Percentiles rank a stretch among this genome's conserved stretches.
These are phyloP conservation scores for Nitzschia inconspicua DNA, from an alignment of 108 stramenopile species.

Conservation along the genomic window DNA sequence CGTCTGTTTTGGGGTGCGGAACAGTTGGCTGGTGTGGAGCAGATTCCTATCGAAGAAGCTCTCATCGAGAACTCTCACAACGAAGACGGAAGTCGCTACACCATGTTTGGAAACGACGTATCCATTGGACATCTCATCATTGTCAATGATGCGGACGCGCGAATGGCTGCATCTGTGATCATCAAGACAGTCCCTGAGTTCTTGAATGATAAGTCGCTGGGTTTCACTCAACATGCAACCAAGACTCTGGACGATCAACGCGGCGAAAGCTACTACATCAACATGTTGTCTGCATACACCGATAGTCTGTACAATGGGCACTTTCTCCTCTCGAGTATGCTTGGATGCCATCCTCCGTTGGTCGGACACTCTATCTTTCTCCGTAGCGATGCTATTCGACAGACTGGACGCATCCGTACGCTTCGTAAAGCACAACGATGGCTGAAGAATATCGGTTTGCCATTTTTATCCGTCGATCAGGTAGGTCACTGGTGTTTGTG, in stretches of 20 bases:
- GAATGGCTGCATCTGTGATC: conserved; percentile 46
- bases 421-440: conserved; percentile 52
- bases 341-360: conserved; percentile 58
- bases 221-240: conserved; percentile 59
- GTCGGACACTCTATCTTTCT: conserved; percentile 59
- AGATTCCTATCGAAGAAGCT: conserved; percentile 26
- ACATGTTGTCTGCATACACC: conserved; percentile 41
- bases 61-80: conserved; percentile 38
- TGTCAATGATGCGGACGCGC: conserved; percentile 55
- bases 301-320: conserved; percentile 54
- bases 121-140: conserved; percentile 37
- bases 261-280: conserved; percentile 44
- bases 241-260: conserved; percentile 53
- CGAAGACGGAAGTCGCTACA: conserved; percentile 40
- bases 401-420: conserved; percentile 50
- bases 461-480: conserved; percentile 49
- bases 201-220: conserved; percentile 43
- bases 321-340: conserved; percentile 42
- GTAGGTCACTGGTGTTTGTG: conserved; percentile 3
- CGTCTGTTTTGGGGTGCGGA: conserved; percentile 45
- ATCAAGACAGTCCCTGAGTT: conserved; percentile 57
- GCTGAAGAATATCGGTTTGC: conserved; percentile 49
- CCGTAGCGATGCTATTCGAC: conserved; percentile 46
- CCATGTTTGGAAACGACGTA: conserved; percentile 46
- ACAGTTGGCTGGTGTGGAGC: conserved; percentile 17